Percentiles rank a stretch among this genome's conserved stretches.
phyloP scores from a whole-genome alignment of 352 stramenopile genomes.

The Porosira glacialis region DNA sequence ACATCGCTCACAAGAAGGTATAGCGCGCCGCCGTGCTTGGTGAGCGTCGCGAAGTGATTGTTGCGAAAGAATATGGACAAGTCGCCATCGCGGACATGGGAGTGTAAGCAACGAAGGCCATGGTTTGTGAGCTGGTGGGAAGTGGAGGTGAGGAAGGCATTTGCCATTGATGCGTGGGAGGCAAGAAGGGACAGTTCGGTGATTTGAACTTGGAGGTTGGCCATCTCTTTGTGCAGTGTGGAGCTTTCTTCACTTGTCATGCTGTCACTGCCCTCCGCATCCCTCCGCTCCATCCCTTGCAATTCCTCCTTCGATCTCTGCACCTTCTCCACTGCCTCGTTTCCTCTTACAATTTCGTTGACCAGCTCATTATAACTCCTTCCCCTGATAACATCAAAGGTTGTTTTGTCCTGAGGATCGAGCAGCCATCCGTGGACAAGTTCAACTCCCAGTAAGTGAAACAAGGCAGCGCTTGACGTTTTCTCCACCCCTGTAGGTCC shows the following conservation, averaged over 20 bases:
- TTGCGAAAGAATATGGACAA: constrained; percentile 97
- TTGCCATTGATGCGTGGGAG: constrained; percentile 61
- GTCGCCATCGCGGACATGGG: constrained; percentile 86
- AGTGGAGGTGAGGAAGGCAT: constrained; percentile 88
- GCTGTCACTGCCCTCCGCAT: neutral
- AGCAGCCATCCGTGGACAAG: constrained; percentile 97
- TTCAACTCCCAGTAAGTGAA: constrained; percentile 93
- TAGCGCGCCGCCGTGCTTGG: constrained; percentile 89
- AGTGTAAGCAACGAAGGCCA: constrained; percentile 88
- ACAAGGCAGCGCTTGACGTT: constrained; percentile 89
- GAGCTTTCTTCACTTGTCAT: neutral
- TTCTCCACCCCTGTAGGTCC: constrained; percentile 85
- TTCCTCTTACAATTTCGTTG: constrained; percentile 86
- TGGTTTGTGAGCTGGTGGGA: constrained; percentile 92
- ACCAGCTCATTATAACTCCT: constrained; percentile 98
- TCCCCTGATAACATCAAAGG: constrained; percentile 82
- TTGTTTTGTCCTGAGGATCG: constrained; percentile 86
- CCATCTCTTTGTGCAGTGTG: constrained; percentile 16
- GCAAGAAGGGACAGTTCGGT: constrained; percentile 14
- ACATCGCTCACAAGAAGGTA: constrained; percentile 96
- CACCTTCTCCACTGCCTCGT: constrained; percentile 80
- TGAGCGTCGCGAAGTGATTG: constrained; percentile 97
- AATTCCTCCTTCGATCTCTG: constrained; percentile 16
- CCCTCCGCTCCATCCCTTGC: neutral
- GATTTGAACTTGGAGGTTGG: constrained; percentile 8